Evolutionary conservation across 2,329 filamentous ascomycete species (phyloP).

Genomic region (Cladosporium sp.): DNA sequence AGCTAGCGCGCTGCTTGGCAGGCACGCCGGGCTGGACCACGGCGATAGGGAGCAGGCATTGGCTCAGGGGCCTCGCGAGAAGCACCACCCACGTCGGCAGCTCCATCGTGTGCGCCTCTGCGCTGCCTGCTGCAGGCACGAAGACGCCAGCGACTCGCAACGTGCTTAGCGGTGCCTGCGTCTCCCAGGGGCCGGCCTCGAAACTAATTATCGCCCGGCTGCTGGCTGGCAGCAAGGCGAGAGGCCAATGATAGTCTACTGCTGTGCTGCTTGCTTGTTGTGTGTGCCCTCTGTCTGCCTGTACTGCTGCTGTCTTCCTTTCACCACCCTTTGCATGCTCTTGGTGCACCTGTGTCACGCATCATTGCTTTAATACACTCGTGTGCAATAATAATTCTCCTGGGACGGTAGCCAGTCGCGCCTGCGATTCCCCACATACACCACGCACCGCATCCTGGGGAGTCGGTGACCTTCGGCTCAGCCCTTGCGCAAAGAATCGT

Average conservation of each 20-base stretch:
- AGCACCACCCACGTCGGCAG: background rate
- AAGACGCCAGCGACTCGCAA: background rate
- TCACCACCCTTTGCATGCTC: too few species aligned
- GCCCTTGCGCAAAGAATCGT: constrained; percentile 4
- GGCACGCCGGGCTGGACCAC: background rate
- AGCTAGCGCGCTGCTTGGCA: background rate
- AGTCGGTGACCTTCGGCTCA: background rate
- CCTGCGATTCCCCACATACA: constrained; percentile 3
- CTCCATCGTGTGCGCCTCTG: background rate
- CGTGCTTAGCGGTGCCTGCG: background rate
- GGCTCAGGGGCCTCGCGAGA: background rate
- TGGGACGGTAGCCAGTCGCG: background rate
- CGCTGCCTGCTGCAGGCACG: background rate
- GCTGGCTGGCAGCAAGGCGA: background rate
- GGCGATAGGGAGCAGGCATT: background rate
- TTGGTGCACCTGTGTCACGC: too few species aligned
- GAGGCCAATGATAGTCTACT: background rate
- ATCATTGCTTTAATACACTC: too few species aligned
- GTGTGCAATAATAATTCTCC: background rate
- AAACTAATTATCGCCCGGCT: background rate
- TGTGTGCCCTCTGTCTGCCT: background rate
- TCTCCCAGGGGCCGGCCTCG: constrained; percentile 1
- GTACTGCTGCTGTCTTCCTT: background rate
- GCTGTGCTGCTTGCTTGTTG: background rate
- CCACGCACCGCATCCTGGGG: background rate